Base-by-base conservation (phyloP, 1,284 basidiomycete species). In the Xerocomus nothofagi region DNA sequence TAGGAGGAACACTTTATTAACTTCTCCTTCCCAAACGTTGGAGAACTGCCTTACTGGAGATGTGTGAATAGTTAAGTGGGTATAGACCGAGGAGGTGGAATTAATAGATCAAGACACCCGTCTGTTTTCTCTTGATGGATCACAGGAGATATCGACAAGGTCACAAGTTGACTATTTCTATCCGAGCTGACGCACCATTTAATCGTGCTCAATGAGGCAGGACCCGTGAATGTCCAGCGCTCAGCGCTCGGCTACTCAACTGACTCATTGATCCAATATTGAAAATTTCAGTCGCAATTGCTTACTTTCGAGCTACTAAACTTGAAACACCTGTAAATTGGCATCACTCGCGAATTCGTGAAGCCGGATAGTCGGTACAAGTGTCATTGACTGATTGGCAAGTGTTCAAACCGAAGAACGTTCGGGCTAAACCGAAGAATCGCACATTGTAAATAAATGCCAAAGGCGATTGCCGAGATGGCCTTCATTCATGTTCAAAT, bases 381-480 rank as follows among this genome's bases (percentile, higher is more conserved):
- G 27, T 26, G 37, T 33, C 33, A 50, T 39, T 33, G 15, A 38
- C 29, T 26, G 17, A n/a, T 38, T n/a, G n/a, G 15, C 36, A 45
- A 48, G 15, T n/a, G 15, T 33, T 38, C 44, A 48, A 53, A 56
- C 49, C 26, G 17, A 44, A 41, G 48, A 34, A 33, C 30, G 20
- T 48, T 23, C 42, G 39, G 44, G 34, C 11, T 33, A 29, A 37
- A 48, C 50, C 47, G 48, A 47, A 40, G 21, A 42, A 30, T 58
- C 54, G 27, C 47, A 17, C 44, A 42, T 50, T 44, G 38, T 49
- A 51, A 54, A 50, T 48, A 44, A 44, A 36, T 60, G 51, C 39
- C 37, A 48, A 50, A 42, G 63, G 65, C 42, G 46, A 63, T 66
- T 68, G 59, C 67, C 63, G 63, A 65, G 51, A 67, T 65, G 44